phyloP scores from a whole-genome alignment of 192 early-diverging fungal genomes.

The Coemansia sp. region DNA sequence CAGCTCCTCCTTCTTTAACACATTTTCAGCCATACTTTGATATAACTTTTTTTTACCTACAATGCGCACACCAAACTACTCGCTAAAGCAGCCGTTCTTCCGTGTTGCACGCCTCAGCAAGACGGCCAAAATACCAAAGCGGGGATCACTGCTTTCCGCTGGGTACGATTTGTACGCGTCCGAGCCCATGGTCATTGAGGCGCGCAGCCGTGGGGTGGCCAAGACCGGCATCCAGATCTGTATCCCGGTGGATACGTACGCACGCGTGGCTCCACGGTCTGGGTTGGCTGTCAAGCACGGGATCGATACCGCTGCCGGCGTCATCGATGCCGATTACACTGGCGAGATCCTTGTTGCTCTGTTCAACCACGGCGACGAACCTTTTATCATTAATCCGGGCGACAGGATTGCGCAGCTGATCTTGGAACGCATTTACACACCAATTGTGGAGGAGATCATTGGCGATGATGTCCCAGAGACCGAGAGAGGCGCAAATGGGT shows the following conservation, averaged over 20 bases:
- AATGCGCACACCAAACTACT: background rate
- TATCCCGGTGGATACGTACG: constrained; percentile 87
- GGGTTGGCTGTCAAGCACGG: constrained; percentile 90
- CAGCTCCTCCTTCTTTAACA: background rate
- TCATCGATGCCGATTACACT: constrained; percentile 90
- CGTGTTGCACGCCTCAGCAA: constrained; percentile 25
- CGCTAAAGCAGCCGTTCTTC: constrained; percentile 20
- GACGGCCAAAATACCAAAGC: constrained; percentile 73
- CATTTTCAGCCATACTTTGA: background rate
- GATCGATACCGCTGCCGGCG: constrained; percentile 87
- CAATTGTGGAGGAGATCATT: constrained; percentile 72
- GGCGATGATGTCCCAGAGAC: constrained; percentile 55
- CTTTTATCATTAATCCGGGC: constrained; percentile 74
- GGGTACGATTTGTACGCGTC: constrained; percentile 94
- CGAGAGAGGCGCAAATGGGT: constrained; percentile 64
- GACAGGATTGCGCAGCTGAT: constrained; percentile 97
- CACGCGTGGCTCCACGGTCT: constrained; percentile 90
- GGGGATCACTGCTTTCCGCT: constrained; percentile 80
- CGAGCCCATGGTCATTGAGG: constrained; percentile 62
- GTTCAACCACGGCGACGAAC: constrained; percentile 82
- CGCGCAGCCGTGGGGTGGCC: constrained; percentile 75
- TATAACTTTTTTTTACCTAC: background rate
- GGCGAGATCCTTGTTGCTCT: constrained; percentile 82
- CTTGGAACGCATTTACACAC: constrained; percentile 80
- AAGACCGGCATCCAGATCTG: constrained; percentile 85